These are phyloP conservation scores for Agarophyton chilense DNA, from an alignment of 23 red algal species.

Conservation along the genomic window DNA sequence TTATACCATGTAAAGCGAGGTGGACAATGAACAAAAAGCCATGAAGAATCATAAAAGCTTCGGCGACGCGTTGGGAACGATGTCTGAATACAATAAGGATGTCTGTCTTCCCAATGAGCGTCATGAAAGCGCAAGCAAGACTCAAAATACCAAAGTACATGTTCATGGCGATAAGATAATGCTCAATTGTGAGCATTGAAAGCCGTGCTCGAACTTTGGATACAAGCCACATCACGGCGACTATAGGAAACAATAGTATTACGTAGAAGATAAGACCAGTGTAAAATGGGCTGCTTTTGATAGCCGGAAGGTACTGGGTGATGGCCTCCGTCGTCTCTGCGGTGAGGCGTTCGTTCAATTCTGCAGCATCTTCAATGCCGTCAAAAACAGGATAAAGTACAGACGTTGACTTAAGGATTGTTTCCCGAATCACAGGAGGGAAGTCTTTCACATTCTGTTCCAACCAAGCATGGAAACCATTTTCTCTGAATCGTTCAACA, in stretches of 20 bases:
- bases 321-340: slow-evolving; percentile 60
- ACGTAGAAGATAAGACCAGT: slow-evolving; percentile 75
- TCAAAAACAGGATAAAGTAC: slow-evolving; percentile 53
- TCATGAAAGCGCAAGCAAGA: slow-evolving; percentile 65
- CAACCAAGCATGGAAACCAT: slow-evolving; percentile 65
- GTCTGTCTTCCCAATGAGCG: slow-evolving; percentile 45
- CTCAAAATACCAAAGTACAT: slow-evolving; percentile 73
- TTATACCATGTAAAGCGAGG: slow-evolving; percentile 60
- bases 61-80: slow-evolving; percentile 51
- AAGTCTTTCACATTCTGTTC: slow-evolving; percentile 43
- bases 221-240: slow-evolving; percentile 43
- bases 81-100: slow-evolving; percentile 76
- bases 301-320: slow-evolving; percentile 49
- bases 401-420: slow-evolving; percentile 59
- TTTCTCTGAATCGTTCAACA: slow-evolving; percentile 51
- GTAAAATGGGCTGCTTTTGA: slow-evolving; percentile 72
- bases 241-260: slow-evolving; percentile 56
- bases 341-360: slow-evolving; percentile 66
- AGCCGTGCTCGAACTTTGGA: slow-evolving; percentile 64
- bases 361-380: slow-evolving; percentile 63
- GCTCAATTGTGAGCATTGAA: slow-evolving; percentile 58
- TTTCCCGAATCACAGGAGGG: slow-evolving; percentile 56
- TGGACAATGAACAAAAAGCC: slow-evolving; percentile 59
- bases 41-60: slow-evolving; percentile 73
- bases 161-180: slow-evolving; percentile 69